These are phyloP conservation scores for Pterocarpus macrocarpus DNA, from an alignment of 306 rosid species.

Conservation along the genomic window DNA sequence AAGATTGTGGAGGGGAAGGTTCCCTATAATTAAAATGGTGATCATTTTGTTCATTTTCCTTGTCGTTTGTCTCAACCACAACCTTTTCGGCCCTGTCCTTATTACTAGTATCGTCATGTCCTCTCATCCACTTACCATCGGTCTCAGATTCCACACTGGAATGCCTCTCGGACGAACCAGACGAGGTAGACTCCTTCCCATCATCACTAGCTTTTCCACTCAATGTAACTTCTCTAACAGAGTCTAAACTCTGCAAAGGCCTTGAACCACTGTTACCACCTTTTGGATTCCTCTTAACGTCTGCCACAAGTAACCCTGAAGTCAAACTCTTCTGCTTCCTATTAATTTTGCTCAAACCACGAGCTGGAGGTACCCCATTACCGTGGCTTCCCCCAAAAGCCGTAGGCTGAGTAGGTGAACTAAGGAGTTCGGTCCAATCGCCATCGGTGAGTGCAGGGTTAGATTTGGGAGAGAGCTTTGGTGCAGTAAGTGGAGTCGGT, in stretches of 20 bases:
- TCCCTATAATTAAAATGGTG: slow-evolving; percentile 45
- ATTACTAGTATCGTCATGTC: slow-evolving; percentile 46
- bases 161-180: slow-evolving; percentile 55
- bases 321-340: slow-evolving; percentile 59
- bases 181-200: slow-evolving; percentile 66
- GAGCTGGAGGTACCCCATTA: slow-evolving; percentile 55
- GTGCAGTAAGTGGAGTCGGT: slow-evolving; percentile 45
- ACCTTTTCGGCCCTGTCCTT: slow-evolving; percentile 51
- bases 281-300: slow-evolving; percentile 63
- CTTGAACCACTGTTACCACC: slow-evolving; percentile 48
- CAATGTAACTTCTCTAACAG: slow-evolving; percentile 55
- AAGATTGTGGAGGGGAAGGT: slow-evolving; percentile 48
- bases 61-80: slow-evolving; percentile 42
- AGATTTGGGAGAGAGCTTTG: slow-evolving; percentile 61
- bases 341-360: slow-evolving; percentile 62
- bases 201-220: slow-evolving; percentile 71
- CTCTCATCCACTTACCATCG: slow-evolving; percentile 50
- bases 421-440: slow-evolving; percentile 93
- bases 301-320: slow-evolving; percentile 51
- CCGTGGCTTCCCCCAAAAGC: slow-evolving; percentile 54
- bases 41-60: slow-evolving; percentile 55
- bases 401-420: slow-evolving; percentile 61
- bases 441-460: slow-evolving; percentile 65
- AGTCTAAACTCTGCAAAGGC: slow-evolving; percentile 53
- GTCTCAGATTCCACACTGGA: slow-evolving; percentile 58